Conservation (phyloP, 192 early-diverging fungal species). For the Backusella psychrophila region DNA sequence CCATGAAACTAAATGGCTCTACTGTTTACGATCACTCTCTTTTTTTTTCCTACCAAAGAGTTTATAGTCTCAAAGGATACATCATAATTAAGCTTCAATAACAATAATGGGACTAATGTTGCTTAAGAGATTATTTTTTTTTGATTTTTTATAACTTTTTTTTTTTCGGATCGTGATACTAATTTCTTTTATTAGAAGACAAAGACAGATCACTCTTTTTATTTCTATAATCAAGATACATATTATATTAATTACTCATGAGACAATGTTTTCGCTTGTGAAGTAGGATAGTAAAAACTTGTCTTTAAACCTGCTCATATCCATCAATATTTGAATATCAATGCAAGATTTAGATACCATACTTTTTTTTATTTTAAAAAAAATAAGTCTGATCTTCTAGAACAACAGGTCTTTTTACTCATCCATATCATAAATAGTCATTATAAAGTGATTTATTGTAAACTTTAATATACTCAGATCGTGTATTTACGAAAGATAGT, state of each 20-base stretch:
- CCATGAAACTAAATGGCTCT: not conserved
- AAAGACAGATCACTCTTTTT: not conserved
- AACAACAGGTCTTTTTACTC: not conserved
- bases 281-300: not conserved
- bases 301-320: not conserved
- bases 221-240: not conserved
- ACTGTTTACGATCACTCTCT: not conserved
- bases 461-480: not conserved
- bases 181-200: slow-evolving; percentile 1
- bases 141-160: no score
- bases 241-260: not conserved
- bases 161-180: not conserved
- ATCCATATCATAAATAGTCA: not conserved
- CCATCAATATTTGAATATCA: not conserved
- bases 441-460: not conserved
- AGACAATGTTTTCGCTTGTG: not conserved
- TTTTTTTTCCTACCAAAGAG: not conserved
- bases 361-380: not conserved
- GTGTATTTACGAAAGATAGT: not conserved
- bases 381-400: not conserved
- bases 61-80: not conserved
- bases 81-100: not conserved
- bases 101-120: not conserved
- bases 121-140: not conserved
- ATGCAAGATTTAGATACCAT: no score